Evolutionary conservation across 129 eudicot genomes (phyloP), one percentile per base, ranked within the genome.

Genomic region (Silybum marianum): DNA sequence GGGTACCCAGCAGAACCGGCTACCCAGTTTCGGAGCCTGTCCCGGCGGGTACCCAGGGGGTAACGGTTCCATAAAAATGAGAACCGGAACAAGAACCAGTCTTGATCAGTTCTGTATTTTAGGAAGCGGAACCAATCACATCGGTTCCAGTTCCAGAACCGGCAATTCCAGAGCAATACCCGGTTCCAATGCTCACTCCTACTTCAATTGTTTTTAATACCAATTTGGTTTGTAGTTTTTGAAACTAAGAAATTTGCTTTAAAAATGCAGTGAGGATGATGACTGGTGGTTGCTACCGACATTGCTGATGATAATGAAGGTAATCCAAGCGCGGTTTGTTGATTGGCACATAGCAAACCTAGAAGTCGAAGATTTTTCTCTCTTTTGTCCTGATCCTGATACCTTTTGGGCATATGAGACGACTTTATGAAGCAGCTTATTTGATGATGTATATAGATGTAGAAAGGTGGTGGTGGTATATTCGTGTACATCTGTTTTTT

Each of bases 291-390:
- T 92, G 80, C 78, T 94, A 78, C 97, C 98, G 2, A 82, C 91
- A 3, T 79, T 84, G 78, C 83, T 94, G 87, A 65, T 94, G 80
- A 38, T 94, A 70, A 76, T 90, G 63, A 94, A 94, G 90, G 85
- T 86, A 78, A 81, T 90, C 38, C 97, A 94, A 83, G 97, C 98
- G 9, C 91, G 97, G 69, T 87, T 94, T 19, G 91, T 92, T 13
- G 97, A 94, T 84, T 92, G 98, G 96, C 93, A 92, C 82, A 87
- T 94, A 60, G 98, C 98, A 25, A 94, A 94, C 76, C 74, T 94
- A 14, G 98, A 94, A 82, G 85, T 94, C 62, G 91, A 86, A 79
- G 98, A 94, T 83, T 86, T 83, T 51, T 94, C 98, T 8, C 97
- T 94, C 34, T 89, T 84, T 82, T 92, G 91, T 82, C 98, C 96